These are phyloP conservation scores for Yarrowia bubula DNA, from an alignment of 805 yeast species.

Conservation along the genomic window DNA sequence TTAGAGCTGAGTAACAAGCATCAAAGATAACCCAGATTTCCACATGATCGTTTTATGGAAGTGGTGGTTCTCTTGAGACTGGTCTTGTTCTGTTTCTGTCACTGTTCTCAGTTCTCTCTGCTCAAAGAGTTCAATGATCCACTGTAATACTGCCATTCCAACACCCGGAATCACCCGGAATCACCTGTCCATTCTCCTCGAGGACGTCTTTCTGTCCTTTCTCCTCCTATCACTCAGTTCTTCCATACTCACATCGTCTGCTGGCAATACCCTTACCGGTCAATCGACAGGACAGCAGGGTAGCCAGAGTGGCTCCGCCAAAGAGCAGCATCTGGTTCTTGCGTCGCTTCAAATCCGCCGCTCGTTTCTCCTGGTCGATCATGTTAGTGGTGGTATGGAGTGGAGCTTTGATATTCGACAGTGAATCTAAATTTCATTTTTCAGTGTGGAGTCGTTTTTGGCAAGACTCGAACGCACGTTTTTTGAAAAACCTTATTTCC, in stretches of 20 bases:
- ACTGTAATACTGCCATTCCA: no score
- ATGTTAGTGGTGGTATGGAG: not conserved
- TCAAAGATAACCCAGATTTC: no score
- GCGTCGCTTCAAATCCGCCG: slow-evolving; percentile 38
- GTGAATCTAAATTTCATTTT: slow-evolving; percentile 10
- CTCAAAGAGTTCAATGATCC: no score
- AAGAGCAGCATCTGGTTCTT: slow-evolving; percentile 68
- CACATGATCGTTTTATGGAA: no score
- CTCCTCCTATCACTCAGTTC: not conserved
- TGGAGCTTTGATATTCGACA: not conserved
- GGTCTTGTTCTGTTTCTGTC: no score
- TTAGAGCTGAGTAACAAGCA: no score
- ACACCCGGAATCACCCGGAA: no score
- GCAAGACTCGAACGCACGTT: not conserved
- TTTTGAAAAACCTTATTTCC: not conserved
- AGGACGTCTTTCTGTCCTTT: not conserved
- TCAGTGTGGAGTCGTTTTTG: not conserved
- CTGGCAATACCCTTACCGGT: slow-evolving; percentile 73
- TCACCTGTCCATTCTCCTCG: no score
- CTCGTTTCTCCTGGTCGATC: slow-evolving; percentile 24
- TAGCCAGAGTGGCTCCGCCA: slow-evolving; percentile 67
- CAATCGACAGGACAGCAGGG: slow-evolving; percentile 67
- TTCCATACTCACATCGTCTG: slow-evolving; percentile 50
- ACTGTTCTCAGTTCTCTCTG: no score
- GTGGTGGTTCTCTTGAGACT: no score